Conservation (phyloP, 768 basidiomycete species). For the Mycena metata region DNA sequence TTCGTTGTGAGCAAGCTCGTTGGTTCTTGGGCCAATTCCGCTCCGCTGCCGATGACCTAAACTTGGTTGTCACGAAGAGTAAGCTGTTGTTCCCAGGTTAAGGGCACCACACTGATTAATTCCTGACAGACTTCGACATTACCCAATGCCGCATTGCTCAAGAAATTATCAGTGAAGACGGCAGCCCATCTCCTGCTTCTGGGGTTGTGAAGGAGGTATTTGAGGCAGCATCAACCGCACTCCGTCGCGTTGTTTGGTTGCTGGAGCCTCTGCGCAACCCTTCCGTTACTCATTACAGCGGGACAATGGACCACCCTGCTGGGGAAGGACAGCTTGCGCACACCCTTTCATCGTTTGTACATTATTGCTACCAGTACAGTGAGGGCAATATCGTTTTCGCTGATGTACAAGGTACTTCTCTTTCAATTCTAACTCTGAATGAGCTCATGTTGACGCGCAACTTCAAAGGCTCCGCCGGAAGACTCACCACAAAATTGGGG, state of each 20-base stretch:
- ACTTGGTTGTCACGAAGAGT: not conserved
- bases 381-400: not conserved
- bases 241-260: conserved; percentile 11
- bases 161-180: not conserved
- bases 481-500: conserved; percentile 21
- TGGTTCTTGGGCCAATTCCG: conserved; percentile 9
- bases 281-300: conserved; percentile 2
- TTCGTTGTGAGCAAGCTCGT: not conserved
- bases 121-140: conserved; percentile 17
- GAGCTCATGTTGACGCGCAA: not conserved
- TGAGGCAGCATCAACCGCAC: not conserved
- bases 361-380: not conserved
- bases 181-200: conserved; percentile 13
- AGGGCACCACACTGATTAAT: no score
- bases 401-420: not conserved
- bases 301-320: conserved; percentile 13
- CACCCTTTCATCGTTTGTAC: conserved; percentile 8
- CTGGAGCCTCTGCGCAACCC: conserved; percentile 19
- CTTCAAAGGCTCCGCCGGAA: conserved; percentile 9
- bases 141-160: conserved; percentile 1
- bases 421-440: not conserved
- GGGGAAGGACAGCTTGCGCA: conserved; percentile 12
- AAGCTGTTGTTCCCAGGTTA: not conserved
- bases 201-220: conserved; percentile 1
- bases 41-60: not conserved